phyloP scores from a whole-genome alignment of 2,329 filamentous ascomycete genomes.

The Monilinia fructigena region DNA sequence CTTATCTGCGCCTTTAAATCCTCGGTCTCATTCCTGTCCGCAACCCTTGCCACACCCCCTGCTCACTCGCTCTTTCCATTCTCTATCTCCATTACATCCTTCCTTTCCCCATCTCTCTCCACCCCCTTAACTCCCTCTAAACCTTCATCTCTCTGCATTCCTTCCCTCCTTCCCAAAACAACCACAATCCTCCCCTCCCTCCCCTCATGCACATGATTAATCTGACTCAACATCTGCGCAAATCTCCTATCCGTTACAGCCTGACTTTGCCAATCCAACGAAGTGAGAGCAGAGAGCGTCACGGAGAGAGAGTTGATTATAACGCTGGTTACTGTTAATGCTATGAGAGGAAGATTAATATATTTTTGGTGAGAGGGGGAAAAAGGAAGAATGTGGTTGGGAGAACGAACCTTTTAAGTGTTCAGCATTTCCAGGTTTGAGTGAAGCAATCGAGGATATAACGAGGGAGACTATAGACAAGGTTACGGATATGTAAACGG shows the following conservation, averaged over 20 bases:
- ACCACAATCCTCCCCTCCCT: constrained; percentile 27
- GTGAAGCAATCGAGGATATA: constrained; percentile 27
- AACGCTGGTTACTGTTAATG: constrained; percentile 31
- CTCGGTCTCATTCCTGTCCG: not conserved
- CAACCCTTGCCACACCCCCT: too few relatives aligned
- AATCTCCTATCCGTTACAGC: constrained; percentile 32
- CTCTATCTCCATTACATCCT: not conserved
- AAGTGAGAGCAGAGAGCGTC: constrained; percentile 32
- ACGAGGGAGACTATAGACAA: constrained; percentile 30
- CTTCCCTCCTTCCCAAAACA: constrained; percentile 22
- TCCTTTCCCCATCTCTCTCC: not conserved
- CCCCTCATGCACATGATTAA: constrained; percentile 31
- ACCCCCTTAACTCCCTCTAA: constrained; percentile 10
- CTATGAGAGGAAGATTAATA: constrained; percentile 20
- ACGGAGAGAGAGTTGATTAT: constrained; percentile 33
- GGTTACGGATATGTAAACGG: constrained; percentile 29
- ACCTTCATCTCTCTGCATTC: not conserved
- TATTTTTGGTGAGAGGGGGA: not conserved
- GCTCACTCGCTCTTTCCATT: not conserved
- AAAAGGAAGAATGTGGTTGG: not conserved
- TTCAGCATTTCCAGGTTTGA: constrained; percentile 18
- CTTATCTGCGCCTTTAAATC: not conserved
- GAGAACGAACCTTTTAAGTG: constrained; percentile 25
- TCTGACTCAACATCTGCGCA: constrained; percentile 29
- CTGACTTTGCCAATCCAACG: constrained; percentile 34